Evolutionary conservation across 352 stramenopile genomes (phyloP).

Genomic region (Phytopythium cucurbitacearum): DNA sequence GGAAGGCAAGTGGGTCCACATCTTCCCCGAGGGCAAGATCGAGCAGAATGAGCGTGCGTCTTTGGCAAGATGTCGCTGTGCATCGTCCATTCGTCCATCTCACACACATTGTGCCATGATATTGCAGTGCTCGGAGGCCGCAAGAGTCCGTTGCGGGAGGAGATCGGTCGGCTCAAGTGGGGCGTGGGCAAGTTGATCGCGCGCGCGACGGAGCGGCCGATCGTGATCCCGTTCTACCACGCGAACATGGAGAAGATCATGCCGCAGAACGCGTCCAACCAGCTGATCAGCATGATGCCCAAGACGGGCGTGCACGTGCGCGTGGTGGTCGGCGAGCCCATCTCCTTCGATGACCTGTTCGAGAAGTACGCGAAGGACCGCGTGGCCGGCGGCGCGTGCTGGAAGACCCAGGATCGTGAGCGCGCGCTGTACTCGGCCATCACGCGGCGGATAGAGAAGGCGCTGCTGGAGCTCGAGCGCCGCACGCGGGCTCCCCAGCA

Average conservation of each 20-base stretch:
- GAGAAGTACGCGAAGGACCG: constrained; percentile 46
- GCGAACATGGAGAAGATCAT: constrained; percentile 87
- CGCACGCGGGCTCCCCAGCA: constrained; percentile 15
- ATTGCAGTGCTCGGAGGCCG: constrained; percentile 61
- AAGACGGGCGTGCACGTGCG: constrained; percentile 40
- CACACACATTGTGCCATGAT: background rate
- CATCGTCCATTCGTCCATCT: background rate
- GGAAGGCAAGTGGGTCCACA: constrained; percentile 78
- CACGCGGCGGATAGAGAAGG: constrained; percentile 76
- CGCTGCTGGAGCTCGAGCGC: constrained; percentile 57
- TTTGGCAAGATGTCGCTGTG: background rate
- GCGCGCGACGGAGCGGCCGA: constrained; percentile 50
- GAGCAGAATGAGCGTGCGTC: constrained; percentile 51
- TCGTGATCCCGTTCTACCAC: constrained; percentile 87
- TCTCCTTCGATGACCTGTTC: constrained; percentile 83
- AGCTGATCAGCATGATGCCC: constrained; percentile 62
- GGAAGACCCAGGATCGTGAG: constrained; percentile 61
- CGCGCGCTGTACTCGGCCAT: constrained; percentile 82
- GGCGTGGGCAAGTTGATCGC: constrained; percentile 85
- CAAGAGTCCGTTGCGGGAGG: constrained; percentile 44
- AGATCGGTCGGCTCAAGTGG: constrained; percentile 86
- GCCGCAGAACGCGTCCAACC: constrained; percentile 75
- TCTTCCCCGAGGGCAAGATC: constrained; percentile 88
- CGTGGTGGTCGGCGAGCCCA: constrained; percentile 65
- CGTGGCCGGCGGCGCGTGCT: constrained; percentile 38